These are phyloP conservation scores for Fusarium sp. DNA, from an alignment of 2,329 filamentous ascomycete species.

Conservation along the genomic window DNA sequence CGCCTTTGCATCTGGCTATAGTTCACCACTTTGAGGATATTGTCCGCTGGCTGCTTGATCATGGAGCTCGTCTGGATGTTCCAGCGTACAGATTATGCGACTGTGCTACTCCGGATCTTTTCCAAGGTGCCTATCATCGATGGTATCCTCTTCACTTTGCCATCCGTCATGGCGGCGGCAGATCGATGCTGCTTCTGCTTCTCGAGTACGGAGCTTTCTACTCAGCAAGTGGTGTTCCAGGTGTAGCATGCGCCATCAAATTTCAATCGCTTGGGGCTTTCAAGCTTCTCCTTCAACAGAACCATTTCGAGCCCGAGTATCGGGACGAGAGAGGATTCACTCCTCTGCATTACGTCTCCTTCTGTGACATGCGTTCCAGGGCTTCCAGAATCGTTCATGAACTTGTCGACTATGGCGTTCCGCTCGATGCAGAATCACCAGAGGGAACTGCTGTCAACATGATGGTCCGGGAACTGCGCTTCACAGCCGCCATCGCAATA, in stretches of 20 bases:
- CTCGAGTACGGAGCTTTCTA: constrained; percentile 2
- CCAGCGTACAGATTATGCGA: not conserved
- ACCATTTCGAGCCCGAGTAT: not conserved
- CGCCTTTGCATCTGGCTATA: constrained; percentile 12
- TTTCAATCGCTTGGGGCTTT: not conserved
- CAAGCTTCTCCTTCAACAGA: not conserved
- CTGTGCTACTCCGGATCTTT: not conserved
- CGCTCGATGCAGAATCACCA: not conserved
- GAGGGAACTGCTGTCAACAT: not conserved
- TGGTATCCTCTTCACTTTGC: constrained; percentile 19
- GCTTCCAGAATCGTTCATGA: not conserved
- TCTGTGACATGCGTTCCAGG: not conserved
- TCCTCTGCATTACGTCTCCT: not conserved
- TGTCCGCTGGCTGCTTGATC: constrained; percentile 16
- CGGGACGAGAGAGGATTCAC: not conserved
- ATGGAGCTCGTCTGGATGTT: constrained; percentile 1
- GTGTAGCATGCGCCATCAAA: not conserved
- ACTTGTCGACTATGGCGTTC: constrained; percentile 3
- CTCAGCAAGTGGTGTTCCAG: not conserved
- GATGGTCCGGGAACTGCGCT: not conserved
- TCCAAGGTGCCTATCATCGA: too few relatives aligned
- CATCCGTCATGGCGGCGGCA: not conserved
- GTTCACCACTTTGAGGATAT: not conserved
- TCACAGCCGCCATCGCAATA: constrained; percentile 2
- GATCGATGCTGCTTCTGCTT: not conserved